Evolutionary conservation across 179 eudicot species (phyloP), one percentile per base, ranked within the genome.

Genomic region (Camellia oleifera): DNA sequence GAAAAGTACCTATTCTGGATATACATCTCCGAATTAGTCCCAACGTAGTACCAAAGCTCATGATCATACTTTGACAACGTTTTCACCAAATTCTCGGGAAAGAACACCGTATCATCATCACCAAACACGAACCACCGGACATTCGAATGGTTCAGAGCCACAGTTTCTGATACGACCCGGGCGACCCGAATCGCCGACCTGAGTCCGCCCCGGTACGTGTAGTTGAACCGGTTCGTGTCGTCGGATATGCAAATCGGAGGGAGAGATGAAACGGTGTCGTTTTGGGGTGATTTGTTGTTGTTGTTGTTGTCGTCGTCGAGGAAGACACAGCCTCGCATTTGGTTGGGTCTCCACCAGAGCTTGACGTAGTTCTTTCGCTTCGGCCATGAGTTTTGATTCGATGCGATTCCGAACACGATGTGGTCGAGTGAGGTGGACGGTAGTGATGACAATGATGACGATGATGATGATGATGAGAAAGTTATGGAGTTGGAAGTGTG

Each of bases 61-160:
- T 90, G 91, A 85, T 93, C 92, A 46, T 92, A 93, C 81, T 93
- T 93, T 0, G 94, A 89, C 5, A 93, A 86, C 0, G 88, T 86
- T 83, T 82, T 90, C 58, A 78, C 88, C 83, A 93, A 71, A 79
- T 93, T 93, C 0, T 89, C 92, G 0, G 90, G 74, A 46, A 93
- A 86, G 77, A 93, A 93, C 18, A 93, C 81, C 2, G 98, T 93
- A 69, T 92, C 92, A 50, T 89, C 96, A 58, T 93, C 93, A n/a
- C 94, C 98, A 66, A 92, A 92, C 53, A 89, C 98, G 20, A 85
- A 93, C 98, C 98, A 92, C 86, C 89, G 78, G 7, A 89, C 94
- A 46, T 85, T 81, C 0, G 89, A 17, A 71, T 84, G 82, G 78
- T 86, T 87, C 13, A 92, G 68, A 2, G 84, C 86, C 40, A 93